A percentile compares a stretch with the other conserved stretches of the same genome.
Evolutionary conservation across 1,139 yeast genomes (phyloP).

Genomic region (Candida buenavistaensis): DNA sequence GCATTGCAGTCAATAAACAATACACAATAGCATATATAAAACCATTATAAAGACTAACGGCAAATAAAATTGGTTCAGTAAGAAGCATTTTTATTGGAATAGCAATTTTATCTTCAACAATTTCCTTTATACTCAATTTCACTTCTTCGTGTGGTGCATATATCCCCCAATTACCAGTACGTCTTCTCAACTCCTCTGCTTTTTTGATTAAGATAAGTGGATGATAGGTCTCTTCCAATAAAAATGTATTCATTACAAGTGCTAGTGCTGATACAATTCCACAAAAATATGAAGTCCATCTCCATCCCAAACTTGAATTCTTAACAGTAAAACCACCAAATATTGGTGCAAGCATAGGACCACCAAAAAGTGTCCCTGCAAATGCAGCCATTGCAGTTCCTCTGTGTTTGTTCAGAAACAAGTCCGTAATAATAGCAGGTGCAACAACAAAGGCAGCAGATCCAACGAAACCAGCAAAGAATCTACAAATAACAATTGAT

Average conservation of each 20-base stretch:
- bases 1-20: slow-evolving; percentile 75
- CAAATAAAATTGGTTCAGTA: slow-evolving; percentile 70
- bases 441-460: slow-evolving; percentile 46
- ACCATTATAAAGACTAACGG: slow-evolving; percentile 73
- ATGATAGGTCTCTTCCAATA: slow-evolving; percentile 52
- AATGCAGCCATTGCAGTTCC: slow-evolving; percentile 38
- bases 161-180: slow-evolving; percentile 72
- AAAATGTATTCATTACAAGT: slow-evolving; percentile 26
- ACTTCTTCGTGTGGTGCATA: slow-evolving; percentile 82
- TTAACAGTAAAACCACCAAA: slow-evolving; percentile 37
- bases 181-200: slow-evolving; percentile 60
- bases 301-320: slow-evolving; percentile 46
- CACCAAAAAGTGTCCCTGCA: slow-evolving; percentile 42
- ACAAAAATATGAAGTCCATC: slow-evolving; percentile 58
- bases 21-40: slow-evolving; percentile 84
- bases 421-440: slow-evolving; percentile 45
- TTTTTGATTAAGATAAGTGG: slow-evolving; percentile 54
- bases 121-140: slow-evolving; percentile 58
- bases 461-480: slow-evolving; percentile 43
- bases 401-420: slow-evolving; percentile 32
- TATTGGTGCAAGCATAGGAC: slow-evolving; percentile 48
- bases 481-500: slow-evolving; percentile 41
- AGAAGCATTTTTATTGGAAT: slow-evolving; percentile 71
- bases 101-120: slow-evolving; percentile 64
- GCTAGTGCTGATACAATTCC: slow-evolving; percentile 49